These are phyloP conservation scores for Aspergillus persii DNA, from an alignment of 2,329 filamentous ascomycete species.

Conservation along the genomic window DNA sequence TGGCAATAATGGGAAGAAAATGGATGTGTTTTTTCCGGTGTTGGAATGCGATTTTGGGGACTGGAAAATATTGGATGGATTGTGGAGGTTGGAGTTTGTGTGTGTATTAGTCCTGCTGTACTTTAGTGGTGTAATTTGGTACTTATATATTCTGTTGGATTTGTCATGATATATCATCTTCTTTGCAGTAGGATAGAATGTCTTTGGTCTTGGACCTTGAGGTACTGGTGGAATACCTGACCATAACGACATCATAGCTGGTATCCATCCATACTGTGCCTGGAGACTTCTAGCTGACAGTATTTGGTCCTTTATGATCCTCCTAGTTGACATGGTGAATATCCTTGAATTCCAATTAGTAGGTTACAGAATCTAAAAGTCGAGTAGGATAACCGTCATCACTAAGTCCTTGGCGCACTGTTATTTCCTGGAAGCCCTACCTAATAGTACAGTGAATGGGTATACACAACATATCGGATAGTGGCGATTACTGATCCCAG, in stretches of 20 bases:
- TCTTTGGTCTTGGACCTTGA: constrained; percentile 18
- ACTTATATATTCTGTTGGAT: background rate
- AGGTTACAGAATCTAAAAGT: background rate
- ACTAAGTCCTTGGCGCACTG: no score
- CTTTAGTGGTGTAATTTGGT: constrained; percentile 1
- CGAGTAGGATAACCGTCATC: no score
- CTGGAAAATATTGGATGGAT: background rate
- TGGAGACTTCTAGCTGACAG: constrained; percentile 17
- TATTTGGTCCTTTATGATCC: no score
- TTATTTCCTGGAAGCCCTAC: no score
- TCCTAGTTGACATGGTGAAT: no score
- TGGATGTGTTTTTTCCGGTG: background rate
- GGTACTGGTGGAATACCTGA: background rate
- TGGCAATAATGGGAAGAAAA: background rate
- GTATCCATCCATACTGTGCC: constrained; percentile 26
- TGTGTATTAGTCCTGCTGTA: background rate
- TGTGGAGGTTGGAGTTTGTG: background rate
- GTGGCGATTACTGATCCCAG: no score
- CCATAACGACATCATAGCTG: background rate
- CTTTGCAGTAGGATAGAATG: constrained; percentile 27
- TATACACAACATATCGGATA: no score
- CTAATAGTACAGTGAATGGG: no score
- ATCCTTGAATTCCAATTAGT: no score
- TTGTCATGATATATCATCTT: constrained; percentile 7
- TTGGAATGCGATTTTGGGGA: background rate